Evolutionary conservation across 2,329 filamentous ascomycete species (phyloP).

Genomic region (Ophiocordyceps sinensis): DNA sequence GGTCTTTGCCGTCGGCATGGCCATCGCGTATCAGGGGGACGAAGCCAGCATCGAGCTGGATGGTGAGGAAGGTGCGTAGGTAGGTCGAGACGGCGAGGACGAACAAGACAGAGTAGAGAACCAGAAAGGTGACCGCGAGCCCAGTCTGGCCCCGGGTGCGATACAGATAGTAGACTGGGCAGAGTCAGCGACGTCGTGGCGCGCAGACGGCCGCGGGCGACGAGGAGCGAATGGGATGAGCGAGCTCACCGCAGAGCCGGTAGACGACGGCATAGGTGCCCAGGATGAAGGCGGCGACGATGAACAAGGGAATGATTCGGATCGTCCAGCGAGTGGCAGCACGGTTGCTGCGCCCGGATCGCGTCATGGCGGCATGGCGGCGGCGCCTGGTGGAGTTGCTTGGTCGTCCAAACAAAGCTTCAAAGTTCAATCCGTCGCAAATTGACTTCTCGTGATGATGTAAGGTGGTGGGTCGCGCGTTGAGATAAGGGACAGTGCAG

Average conservation of each 20-base stretch:
- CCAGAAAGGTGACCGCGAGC: slow-evolving; percentile 54
- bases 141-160: slow-evolving; percentile 29
- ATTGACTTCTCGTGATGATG: too few species aligned
- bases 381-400: too few species aligned
- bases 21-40: slow-evolving; percentile 41
- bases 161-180: slow-evolving; percentile 54
- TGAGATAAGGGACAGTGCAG: background rate
- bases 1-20: slow-evolving; percentile 18
- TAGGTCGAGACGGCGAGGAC: slow-evolving; percentile 53
- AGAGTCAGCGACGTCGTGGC: background rate
- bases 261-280: slow-evolving; percentile 58
- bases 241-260: slow-evolving; percentile 50
- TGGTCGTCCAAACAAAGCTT: too few species aligned
- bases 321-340: slow-evolving; percentile 18
- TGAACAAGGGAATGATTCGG: slow-evolving; percentile 53
- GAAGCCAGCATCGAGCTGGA: slow-evolving; percentile 59
- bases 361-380: slow-evolving; percentile 18
- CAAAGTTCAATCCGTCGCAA: too few species aligned
- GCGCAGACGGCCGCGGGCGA: too few species aligned
- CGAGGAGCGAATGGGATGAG: background rate
- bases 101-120: slow-evolving; percentile 59
- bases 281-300: slow-evolving; percentile 52
- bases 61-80: slow-evolving; percentile 52
- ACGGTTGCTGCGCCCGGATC: slow-evolving; percentile 12
- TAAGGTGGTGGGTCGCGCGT: background rate